phyloP scores from a whole-genome alignment of 108 stramenopile genomes.

The Epithemia pelagica region DNA sequence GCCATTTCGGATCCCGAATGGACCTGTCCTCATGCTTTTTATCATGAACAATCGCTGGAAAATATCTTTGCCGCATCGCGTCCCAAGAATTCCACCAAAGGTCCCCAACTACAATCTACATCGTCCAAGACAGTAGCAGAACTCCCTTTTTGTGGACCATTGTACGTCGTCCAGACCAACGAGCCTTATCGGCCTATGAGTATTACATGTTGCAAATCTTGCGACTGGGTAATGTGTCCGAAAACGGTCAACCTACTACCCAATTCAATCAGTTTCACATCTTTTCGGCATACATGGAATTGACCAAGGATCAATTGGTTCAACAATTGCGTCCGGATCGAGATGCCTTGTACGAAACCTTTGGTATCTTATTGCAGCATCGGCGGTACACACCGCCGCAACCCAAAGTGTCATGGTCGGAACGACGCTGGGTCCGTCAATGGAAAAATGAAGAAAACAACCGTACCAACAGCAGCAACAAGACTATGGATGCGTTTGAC shows the following conservation, averaged over 20 bases:
- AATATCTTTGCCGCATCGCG: neutral
- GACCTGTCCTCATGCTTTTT: neutral
- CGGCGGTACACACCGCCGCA: neutral
- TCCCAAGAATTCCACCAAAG: neutral
- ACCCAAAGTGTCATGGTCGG: too few species aligned
- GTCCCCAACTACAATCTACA: neutral
- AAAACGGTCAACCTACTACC: too few species aligned
- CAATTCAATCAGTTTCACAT: too few species aligned
- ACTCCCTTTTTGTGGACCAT: conserved; percentile 3
- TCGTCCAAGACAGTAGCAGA: neutral
- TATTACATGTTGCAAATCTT: neutral
- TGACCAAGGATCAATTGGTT: neutral
- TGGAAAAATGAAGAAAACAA: neutral
- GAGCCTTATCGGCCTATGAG: conserved; percentile 1
- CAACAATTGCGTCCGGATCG: neutral
- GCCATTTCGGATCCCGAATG: neutral
- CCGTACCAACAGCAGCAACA: neutral
- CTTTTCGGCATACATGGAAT: neutral
- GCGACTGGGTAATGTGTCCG: too few species aligned
- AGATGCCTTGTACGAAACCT: neutral
- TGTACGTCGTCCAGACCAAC: neutral
- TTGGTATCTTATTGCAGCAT: neutral
- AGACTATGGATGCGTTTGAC: neutral
- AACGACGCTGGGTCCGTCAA: too few species aligned
- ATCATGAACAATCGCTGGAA: neutral